phyloP scores from a whole-genome alignment of 768 basidiomycete species.

The Lactifluus piperatus region DNA sequence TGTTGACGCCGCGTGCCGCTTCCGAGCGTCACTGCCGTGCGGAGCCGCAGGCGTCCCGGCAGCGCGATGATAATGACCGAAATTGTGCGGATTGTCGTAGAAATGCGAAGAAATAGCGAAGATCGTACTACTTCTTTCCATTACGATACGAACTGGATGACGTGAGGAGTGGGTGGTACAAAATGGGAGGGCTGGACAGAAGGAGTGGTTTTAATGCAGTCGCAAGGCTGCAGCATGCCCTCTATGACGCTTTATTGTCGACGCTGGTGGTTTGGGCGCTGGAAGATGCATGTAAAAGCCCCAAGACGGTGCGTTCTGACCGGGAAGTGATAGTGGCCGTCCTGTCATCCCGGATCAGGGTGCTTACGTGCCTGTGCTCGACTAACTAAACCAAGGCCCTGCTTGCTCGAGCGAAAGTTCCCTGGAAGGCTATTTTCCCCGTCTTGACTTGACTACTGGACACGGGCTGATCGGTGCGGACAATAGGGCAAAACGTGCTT shows the following conservation, averaged over 20 bases:
- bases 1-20: slow-evolving; percentile 26
- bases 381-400: background rate
- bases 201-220: slow-evolving; percentile 1
- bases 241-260: background rate
- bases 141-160: background rate
- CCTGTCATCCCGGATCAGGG: background rate
- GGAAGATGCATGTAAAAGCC: background rate
- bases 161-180: background rate
- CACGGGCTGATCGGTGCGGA: background rate
- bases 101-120: slow-evolving; percentile 16
- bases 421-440: background rate
- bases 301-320: background rate
- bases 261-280: background rate
- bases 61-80: background rate
- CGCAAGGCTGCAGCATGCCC: slow-evolving; percentile 14
- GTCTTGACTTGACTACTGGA: background rate
- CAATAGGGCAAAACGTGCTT: slow-evolving; percentile 11
- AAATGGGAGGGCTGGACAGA: background rate
- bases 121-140: slow-evolving; percentile 18
- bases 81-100: slow-evolving; percentile 10
- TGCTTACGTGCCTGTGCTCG: slow-evolving; percentile 1
- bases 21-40: slow-evolving; percentile 20
- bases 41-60: background rate
- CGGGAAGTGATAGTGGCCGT: background rate
- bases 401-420: background rate